Evolutionary conservation across 2,329 filamentous ascomycete genomes (phyloP), one percentile per base, ranked within the genome.

Genomic region (Metarhizium anisopliae): DNA sequence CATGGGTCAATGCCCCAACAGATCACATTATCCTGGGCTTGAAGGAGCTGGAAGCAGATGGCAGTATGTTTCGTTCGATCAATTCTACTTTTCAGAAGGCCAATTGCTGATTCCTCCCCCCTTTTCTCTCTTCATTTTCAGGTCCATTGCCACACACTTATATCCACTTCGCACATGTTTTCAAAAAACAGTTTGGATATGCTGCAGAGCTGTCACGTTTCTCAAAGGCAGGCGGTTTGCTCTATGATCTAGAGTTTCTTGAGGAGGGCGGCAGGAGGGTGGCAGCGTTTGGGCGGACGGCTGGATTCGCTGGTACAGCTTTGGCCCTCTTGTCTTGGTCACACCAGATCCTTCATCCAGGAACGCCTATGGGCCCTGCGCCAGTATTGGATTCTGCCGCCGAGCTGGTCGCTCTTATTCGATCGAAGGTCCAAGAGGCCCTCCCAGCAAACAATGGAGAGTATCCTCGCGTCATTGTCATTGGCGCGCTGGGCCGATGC

Each of bases 221-320:
- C 70, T 81, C 87, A 32, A 80, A 83, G 29, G 90, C 89, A 56
- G 61, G 61, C 4, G 63, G 60, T 6, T 49, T 61, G 7, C 82
- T 96, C 14, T 82, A 91, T 57, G 92, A 96, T 66, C 80, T 96
- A 42, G 92, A 96, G 69, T 96, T 96, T 69, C 77, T 96, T 43
- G 87, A 95, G 62, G 81, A 85, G 60, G 78, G 75, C 35, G 88
- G 88, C 42, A 78, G 87, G 50, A 76, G 89, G 59, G 85, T 92
- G 1, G 85, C 86, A 8, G 84, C 85, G 1, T 90, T 90, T 64
- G 81, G 86, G 14, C 89, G 85, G 70, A 82, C 86, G 59, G 90
- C 89, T 35, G 90, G 89, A 20, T 94, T 89, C 67, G 84, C 87
- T 4, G 84, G 85, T 38, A 81, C 86, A 45, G 88, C 88, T 8